Evolutionary conservation across 768 basidiomycete genomes (phyloP).

Genomic region (Xerocomellus intermedius): DNA sequence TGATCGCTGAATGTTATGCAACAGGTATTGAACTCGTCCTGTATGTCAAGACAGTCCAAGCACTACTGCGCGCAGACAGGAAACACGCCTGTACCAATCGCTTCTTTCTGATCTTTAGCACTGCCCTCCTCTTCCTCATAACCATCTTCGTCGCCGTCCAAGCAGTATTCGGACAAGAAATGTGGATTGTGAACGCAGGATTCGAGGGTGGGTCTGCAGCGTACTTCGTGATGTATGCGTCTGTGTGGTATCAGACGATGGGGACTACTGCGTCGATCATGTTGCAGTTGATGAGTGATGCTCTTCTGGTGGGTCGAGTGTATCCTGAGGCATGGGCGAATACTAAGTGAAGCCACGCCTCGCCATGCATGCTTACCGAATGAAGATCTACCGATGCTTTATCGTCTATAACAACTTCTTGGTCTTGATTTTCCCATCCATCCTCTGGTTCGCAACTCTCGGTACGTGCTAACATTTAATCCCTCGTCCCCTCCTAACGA

Average conservation of each 20-base stretch:
- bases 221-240: conserved; percentile 25
- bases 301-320: conserved; percentile 28
- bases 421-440: conserved; percentile 1
- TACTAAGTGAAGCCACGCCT: background rate
- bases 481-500: background rate
- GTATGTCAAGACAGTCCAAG: conserved; percentile 6
- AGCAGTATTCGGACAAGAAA: conserved; percentile 22
- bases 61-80: background rate
- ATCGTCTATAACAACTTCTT: conserved; percentile 28
- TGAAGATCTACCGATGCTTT: conserved; percentile 36
- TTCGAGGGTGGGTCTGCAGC: conserved; percentile 31
- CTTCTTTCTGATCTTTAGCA: conserved; percentile 10
- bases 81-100: background rate
- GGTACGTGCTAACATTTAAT: background rate
- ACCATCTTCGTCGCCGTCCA: conserved; percentile 24
- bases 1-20: background rate
- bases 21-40: conserved; percentile 6
- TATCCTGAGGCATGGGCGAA: background rate
- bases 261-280: conserved; percentile 25
- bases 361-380: background rate
- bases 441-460: conserved; percentile 6
- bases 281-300: conserved; percentile 32
- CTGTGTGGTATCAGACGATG: conserved; percentile 24
- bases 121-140: conserved; percentile 22
- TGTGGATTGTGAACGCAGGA: conserved; percentile 33